These are phyloP conservation scores for Candida ortonii DNA, from an alignment of 805 yeast genomes.

Conservation along the genomic window DNA sequence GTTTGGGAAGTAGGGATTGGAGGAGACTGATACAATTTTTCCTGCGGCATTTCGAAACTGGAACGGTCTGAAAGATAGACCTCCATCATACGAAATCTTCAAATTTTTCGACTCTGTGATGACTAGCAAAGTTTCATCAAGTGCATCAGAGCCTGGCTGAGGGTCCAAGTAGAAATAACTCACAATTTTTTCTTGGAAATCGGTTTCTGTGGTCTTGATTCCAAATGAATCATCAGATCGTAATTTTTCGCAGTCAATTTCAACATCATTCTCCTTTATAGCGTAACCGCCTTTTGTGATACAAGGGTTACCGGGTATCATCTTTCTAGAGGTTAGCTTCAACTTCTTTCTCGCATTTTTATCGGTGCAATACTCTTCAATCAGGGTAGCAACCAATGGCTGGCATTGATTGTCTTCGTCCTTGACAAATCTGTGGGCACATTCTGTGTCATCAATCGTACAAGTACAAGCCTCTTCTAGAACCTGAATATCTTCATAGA, in stretches of 20 bases:
- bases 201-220: constrained; percentile 39
- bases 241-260: constrained; percentile 37
- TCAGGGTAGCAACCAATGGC: constrained; percentile 22
- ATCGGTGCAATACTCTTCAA: constrained; percentile 22
- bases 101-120: constrained; percentile 50
- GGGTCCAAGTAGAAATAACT: constrained; percentile 63
- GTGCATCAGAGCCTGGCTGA: constrained; percentile 34
- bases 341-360: constrained; percentile 17
- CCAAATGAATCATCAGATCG: constrained; percentile 15
- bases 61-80: constrained; percentile 42
- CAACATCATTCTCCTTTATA: constrained; percentile 23
- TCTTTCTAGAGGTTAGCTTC: constrained; percentile 24
- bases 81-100: constrained; percentile 72
- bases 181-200: constrained; percentile 50
- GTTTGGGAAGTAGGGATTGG: constrained; percentile 60
- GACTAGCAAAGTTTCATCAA: constrained; percentile 65
- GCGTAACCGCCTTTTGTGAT: constrained; percentile 19
- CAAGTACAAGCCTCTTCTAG: constrained; percentile 62
- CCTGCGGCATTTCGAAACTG: constrained; percentile 35
- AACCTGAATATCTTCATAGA: constrained; percentile 44
- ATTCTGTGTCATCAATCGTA: constrained; percentile 64
- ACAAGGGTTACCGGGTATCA: constrained; percentile 30
- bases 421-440: constrained; percentile 49
- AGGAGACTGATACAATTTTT: constrained; percentile 50
- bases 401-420: constrained; percentile 47